These are phyloP conservation scores for Haplosporangium sp. DNA, from an alignment of 371 early-diverging fungal species.

Conservation along the genomic window DNA sequence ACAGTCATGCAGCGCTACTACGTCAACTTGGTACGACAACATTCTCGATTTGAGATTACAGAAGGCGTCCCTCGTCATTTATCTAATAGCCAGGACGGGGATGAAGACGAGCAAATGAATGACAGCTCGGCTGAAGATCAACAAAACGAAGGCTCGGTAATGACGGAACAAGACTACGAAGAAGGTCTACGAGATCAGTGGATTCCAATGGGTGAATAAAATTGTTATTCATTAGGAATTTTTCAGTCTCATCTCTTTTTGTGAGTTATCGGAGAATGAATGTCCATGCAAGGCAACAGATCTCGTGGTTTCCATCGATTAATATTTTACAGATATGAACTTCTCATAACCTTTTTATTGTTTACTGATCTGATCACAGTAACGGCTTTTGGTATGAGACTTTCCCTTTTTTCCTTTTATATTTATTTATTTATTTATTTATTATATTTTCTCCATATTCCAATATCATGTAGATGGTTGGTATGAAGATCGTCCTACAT, in stretches of 20 bases:
- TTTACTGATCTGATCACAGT: too few relatives aligned
- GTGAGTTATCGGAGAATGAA: constrained; percentile 7
- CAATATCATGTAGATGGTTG: too few relatives aligned
- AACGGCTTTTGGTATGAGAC: too few relatives aligned
- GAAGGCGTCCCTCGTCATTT: constrained; percentile 20
- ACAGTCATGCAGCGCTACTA: constrained; percentile 89
- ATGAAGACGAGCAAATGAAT: constrained; percentile 23
- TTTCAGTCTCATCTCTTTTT: background rate
- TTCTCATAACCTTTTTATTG: too few relatives aligned
- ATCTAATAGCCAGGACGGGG: constrained; percentile 10
- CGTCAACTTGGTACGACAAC: constrained; percentile 81
- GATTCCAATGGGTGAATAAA: constrained; percentile 56
- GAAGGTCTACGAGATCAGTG: constrained; percentile 52
- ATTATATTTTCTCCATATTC: too few relatives aligned
- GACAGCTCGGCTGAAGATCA: constrained; percentile 25
- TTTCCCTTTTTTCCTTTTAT: too few relatives aligned
- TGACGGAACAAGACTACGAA: constrained; percentile 43
- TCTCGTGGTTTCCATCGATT: background rate
- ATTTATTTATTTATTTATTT: too few relatives aligned
- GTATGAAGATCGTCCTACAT: too few relatives aligned
- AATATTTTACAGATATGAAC: background rate
- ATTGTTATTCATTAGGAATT: constrained; percentile 6
- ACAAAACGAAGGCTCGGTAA: constrained; percentile 17
- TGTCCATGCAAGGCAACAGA: background rate
- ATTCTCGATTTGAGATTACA: constrained; percentile 61